Evolutionary conservation across 176 grass and related monocot genomes (phyloP).

Genomic region (Ampelocalamus luodianensis): DNA sequence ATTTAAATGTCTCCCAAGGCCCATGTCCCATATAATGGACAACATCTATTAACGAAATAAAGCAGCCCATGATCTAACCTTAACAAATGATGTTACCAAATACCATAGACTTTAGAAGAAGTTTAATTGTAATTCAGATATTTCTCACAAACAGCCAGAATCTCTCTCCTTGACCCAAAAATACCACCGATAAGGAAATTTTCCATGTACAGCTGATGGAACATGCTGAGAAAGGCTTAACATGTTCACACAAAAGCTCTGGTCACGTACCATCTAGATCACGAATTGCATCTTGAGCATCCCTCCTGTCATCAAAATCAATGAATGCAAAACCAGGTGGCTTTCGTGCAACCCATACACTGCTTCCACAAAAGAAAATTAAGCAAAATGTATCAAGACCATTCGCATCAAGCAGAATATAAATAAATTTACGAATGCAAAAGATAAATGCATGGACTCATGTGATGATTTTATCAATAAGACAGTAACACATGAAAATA

Average conservation of each 20-base stretch:
- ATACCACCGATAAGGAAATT: neutral
- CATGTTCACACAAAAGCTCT: neutral
- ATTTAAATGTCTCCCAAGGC: conserved; percentile 1
- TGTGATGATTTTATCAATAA: neutral
- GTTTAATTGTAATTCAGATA: conserved; percentile 7
- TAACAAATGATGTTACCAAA: neutral
- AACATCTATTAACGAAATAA: neutral
- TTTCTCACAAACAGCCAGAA: neutral
- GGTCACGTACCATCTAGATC: conserved; percentile 73
- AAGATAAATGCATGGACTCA: neutral
- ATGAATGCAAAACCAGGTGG: conserved; percentile 94
- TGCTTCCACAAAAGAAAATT: conserved; percentile 43
- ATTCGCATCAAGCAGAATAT: neutral
- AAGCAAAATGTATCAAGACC: neutral
- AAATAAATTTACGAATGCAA: neutral
- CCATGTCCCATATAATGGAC: neutral
- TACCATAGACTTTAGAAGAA: neutral
- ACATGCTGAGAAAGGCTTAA: neutral
- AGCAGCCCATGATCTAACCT: neutral
- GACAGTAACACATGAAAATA: neutral
- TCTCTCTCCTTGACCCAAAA: neutral
- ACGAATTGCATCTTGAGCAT: conserved; percentile 87
- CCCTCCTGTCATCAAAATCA: conserved; percentile 93
- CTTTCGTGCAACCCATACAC: conserved; percentile 93
- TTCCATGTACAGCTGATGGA: neutral